These are phyloP conservation scores for Huiozyma naganishii DNA, from an alignment of 805 yeast genomes.

Conservation along the genomic window DNA sequence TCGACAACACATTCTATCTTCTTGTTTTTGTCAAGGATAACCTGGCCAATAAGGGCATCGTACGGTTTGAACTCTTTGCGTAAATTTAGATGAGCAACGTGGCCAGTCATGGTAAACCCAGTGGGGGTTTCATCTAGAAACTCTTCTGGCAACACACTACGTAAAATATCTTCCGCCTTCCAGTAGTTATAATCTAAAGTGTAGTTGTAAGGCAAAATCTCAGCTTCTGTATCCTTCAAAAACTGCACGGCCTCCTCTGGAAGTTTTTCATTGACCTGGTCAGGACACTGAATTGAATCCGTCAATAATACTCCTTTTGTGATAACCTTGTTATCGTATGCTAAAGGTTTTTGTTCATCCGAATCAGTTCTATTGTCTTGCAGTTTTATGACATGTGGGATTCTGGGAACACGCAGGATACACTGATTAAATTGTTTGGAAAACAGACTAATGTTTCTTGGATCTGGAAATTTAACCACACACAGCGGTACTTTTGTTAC, in stretches of 20 bases:
- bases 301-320: slow-evolving; percentile 43
- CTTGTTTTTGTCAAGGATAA: slow-evolving; percentile 73
- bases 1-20: slow-evolving; percentile 82
- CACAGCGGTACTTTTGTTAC: slow-evolving; percentile 44
- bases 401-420: slow-evolving; percentile 57
- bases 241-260: slow-evolving; percentile 34
- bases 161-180: slow-evolving; percentile 80
- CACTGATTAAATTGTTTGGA: slow-evolving; percentile 49
- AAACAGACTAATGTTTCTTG: slow-evolving; percentile 48
- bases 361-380: slow-evolving; percentile 11
- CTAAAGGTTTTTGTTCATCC: slow-evolving; percentile 10
- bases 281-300: slow-evolving; percentile 35
- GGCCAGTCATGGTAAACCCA: slow-evolving; percentile 90
- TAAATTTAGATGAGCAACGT: slow-evolving; percentile 85
- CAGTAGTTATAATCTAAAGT: slow-evolving; percentile 65
- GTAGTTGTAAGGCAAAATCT: slow-evolving; percentile 43
- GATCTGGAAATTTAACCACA: slow-evolving; percentile 61
- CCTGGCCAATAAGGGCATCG: slow-evolving; percentile 75
- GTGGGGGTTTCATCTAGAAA: slow-evolving; percentile 64
- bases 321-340: slow-evolving; percentile 21
- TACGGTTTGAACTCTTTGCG: slow-evolving; percentile 77
- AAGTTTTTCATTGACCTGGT: slow-evolving; percentile 30
- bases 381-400: slow-evolving; percentile 54
- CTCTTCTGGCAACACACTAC: slow-evolving; percentile 65
- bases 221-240: slow-evolving; percentile 38